Percentiles rank a stretch among this genome's conserved stretches.
Evolutionary conservation across 352 stramenopile genomes (phyloP).

Genomic region (Globisporangium canariense): DNA sequence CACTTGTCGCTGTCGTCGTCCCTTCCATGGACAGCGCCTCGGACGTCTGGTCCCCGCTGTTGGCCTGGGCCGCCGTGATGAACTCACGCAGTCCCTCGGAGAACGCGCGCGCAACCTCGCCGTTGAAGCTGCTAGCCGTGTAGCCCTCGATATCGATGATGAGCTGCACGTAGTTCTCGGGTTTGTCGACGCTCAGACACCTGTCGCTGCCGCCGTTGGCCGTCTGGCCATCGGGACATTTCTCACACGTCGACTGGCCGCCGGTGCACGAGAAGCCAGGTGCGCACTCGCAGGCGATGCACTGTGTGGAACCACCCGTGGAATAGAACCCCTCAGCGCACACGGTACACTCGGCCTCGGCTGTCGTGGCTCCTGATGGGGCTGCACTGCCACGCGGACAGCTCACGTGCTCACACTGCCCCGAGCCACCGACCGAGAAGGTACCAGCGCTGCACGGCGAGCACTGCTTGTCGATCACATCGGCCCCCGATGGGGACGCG

Average conservation of each 20-base stretch:
- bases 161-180: conserved; percentile 34
- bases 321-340: conserved; percentile 49
- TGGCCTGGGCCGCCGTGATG: conserved; percentile 22
- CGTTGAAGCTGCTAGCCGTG: conserved; percentile 43
- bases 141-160: conserved; percentile 44
- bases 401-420: conserved; percentile 31
- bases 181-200: conserved; percentile 23
- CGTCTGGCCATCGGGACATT: conserved; percentile 22
- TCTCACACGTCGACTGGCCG: conserved; percentile 29
- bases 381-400: conserved; percentile 35
- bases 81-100: conserved; percentile 30
- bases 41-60: conserved; percentile 2
- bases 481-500: conserved; percentile 34
- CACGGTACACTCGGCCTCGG: conserved; percentile 26
- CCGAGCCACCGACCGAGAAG: conserved; percentile 31
- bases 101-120: conserved; percentile 28
- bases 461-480: conserved; percentile 38
- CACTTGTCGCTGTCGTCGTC: background rate
- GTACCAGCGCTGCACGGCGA: conserved; percentile 31
- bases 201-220: conserved; percentile 29
- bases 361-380: conserved; percentile 25
- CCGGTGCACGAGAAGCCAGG: conserved; percentile 26
- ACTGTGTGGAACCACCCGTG: conserved; percentile 42
- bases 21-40: background rate
- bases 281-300: conserved; percentile 36